These are phyloP conservation scores for Pholiota conissans DNA, from an alignment of 768 basidiomycete species.

Conservation along the genomic window DNA sequence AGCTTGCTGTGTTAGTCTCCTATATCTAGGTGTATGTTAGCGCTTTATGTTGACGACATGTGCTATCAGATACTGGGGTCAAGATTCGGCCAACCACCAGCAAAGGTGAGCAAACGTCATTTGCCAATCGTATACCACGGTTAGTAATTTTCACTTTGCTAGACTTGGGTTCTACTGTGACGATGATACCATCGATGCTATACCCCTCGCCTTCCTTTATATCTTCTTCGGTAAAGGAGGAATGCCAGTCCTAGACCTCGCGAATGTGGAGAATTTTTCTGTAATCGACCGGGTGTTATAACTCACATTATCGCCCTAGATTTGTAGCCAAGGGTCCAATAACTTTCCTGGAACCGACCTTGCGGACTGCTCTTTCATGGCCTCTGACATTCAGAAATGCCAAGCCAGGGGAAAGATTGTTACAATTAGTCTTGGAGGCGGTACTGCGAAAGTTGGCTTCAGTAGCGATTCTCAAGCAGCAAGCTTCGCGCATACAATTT, in stretches of 20 bases:
- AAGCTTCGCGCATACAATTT: constrained; percentile 59
- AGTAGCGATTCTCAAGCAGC: constrained; percentile 50
- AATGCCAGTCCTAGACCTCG: constrained; percentile 59
- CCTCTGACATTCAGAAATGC: constrained; percentile 61
- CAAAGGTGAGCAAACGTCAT: constrained; percentile 33
- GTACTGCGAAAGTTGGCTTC: constrained; percentile 58
- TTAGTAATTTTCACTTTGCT: neutral
- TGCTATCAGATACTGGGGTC: constrained; percentile 39
- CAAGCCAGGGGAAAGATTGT: constrained; percentile 61
- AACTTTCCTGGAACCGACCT: constrained; percentile 61
- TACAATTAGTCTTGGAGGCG: constrained; percentile 57
- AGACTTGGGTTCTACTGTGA: constrained; percentile 61
- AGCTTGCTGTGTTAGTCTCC: constrained; percentile 38
- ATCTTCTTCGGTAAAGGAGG: constrained; percentile 62
- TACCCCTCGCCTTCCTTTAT: constrained; percentile 62
- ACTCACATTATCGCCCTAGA: constrained; percentile 32
- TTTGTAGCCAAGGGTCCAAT: constrained; percentile 48
- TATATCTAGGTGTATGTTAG: neutral
- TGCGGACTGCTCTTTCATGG: constrained; percentile 64
- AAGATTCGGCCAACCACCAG: constrained; percentile 38
- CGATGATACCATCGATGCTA: constrained; percentile 60
- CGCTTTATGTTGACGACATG: neutral
- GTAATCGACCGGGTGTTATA: neutral
- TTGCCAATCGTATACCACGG: neutral
- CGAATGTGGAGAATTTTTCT: constrained; percentile 43